Evolutionary conservation across 257 asterid species (phyloP), one percentile per base, ranked within the genome.

Genomic region (Echites panduratus): DNA sequence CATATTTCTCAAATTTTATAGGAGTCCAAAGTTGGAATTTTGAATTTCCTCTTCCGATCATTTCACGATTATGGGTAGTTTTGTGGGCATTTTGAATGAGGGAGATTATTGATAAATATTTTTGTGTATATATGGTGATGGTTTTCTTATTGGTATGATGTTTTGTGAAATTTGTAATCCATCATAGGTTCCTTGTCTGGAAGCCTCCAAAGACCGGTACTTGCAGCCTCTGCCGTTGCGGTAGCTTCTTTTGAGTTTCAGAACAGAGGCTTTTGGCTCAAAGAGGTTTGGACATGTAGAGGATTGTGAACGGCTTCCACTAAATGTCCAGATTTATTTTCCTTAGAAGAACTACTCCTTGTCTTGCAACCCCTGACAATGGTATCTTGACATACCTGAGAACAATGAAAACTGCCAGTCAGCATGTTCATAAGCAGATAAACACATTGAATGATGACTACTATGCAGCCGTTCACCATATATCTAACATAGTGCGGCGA

Each of bases 401-500:
- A 71, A 74, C 82, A 45, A 17, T 74, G 62, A 43, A 75, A 71
- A 72, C 80, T 54, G 43, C 77, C 47, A 47, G 77, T 68, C 66
- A 73, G 82, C 57, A 70, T 6, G 78, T 75, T 17, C 53, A 74
- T 32, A 70, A 53, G 70, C 68, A 71, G 61, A 81, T 89, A 77
- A 84, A 84, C 59, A 70, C 85, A 53, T 85, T 87, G 17, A 88
- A 88, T 38, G 99, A 94, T 72, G 96, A 90, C 79, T 91, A 91
- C 84, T 94, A 88, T 61, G 95, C 97, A n/a, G 85, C 97, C 2
- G 74, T 94, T 72, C 96, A 91, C 85, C 97, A 94, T 80, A 83
- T 94, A 72, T 94, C 99, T 43, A 89, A 94, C 90, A 90, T 94
- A 22, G 97, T 94, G 38, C 93, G 99, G 2, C 86, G 89, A 22